These are phyloP conservation scores for Globisporangium solare DNA, from an alignment of 352 stramenopile genomes.

Conservation along the genomic window DNA sequence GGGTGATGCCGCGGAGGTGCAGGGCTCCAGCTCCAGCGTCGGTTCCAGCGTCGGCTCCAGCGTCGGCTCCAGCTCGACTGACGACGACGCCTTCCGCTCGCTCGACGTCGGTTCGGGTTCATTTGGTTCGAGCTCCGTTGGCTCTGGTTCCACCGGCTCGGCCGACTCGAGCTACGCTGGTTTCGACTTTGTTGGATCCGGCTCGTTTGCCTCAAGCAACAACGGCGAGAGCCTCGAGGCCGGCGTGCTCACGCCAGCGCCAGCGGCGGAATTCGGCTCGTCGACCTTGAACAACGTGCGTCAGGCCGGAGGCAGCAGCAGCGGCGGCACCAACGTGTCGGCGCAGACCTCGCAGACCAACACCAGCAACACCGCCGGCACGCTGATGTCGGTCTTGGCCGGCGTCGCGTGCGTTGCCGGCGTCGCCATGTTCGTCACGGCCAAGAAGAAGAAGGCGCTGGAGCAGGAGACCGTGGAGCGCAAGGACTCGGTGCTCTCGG, in stretches of 20 bases:
- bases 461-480: conserved; percentile 14
- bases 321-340: conserved; percentile 6
- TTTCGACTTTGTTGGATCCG: not conserved
- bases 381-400: conserved; percentile 15
- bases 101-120: no score
- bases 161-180: no score
- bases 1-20: not conserved
- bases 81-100: no score
- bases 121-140: no score
- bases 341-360: conserved; percentile 1
- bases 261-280: not conserved
- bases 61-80: not conserved
- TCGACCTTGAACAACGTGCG: no score
- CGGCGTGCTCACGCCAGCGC: conserved; percentile 3
- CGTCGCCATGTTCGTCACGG: conserved; percentile 21
- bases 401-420: conserved; percentile 18
- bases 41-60: not conserved
- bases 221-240: conserved; percentile 3
- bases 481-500: conserved; percentile 17
- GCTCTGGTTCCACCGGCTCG: no score
- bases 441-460: conserved; percentile 31
- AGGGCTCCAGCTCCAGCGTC: not conserved
- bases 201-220: not conserved
- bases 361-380: not conserved
- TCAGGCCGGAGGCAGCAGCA: no score